Percentiles rank a stretch among this genome's conserved stretches.
phyloP scores from a whole-genome alignment of 108 stramenopile genomes.

The Asterionellopsis glacialis region DNA sequence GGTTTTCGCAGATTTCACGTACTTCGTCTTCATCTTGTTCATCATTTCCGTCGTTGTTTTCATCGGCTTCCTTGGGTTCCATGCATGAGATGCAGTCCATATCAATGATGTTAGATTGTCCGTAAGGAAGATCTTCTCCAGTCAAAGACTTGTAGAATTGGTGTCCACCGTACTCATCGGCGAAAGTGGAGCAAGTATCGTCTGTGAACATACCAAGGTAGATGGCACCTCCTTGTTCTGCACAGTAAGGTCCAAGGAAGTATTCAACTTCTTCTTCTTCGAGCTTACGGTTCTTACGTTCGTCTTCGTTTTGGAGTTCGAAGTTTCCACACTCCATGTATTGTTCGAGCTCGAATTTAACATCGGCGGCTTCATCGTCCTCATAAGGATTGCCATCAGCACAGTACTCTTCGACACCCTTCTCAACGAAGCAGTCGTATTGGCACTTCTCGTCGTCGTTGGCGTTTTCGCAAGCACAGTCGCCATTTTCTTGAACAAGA shows the following conservation, averaged over 20 bases:
- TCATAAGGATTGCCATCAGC: slow-evolving; percentile 60
- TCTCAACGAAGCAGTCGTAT: slow-evolving; percentile 59
- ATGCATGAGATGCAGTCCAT: slow-evolving; percentile 56
- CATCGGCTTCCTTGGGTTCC: slow-evolving; percentile 21
- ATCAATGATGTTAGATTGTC: slow-evolving; percentile 35
- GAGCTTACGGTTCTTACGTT: slow-evolving; percentile 27
- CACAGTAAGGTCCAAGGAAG: slow-evolving; percentile 78
- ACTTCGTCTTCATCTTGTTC: slow-evolving; percentile 40
- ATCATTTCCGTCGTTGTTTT: slow-evolving; percentile 33
- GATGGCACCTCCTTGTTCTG: slow-evolving; percentile 70
- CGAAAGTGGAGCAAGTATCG: slow-evolving; percentile 60
- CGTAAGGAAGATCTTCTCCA: slow-evolving; percentile 52
- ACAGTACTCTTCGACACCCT: slow-evolving; percentile 53
- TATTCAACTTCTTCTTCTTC: slow-evolving; percentile 41
- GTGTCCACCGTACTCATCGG: slow-evolving; percentile 41
- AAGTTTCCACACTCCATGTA: slow-evolving; percentile 22
- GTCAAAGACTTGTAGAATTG: slow-evolving; percentile 35
- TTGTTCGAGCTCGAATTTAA: neutral
- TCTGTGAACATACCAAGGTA: slow-evolving; percentile 75
- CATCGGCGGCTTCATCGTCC: slow-evolving; percentile 9
- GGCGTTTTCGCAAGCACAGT: slow-evolving; percentile 46
- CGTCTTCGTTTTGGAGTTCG: slow-evolving; percentile 22
- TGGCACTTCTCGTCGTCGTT: slow-evolving; percentile 51
- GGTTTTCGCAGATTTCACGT: slow-evolving; percentile 56
- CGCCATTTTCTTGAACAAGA: slow-evolving; percentile 24